Evolutionary conservation across 257 asterid species (phyloP).

Genomic region (Perilla frutescens): DNA sequence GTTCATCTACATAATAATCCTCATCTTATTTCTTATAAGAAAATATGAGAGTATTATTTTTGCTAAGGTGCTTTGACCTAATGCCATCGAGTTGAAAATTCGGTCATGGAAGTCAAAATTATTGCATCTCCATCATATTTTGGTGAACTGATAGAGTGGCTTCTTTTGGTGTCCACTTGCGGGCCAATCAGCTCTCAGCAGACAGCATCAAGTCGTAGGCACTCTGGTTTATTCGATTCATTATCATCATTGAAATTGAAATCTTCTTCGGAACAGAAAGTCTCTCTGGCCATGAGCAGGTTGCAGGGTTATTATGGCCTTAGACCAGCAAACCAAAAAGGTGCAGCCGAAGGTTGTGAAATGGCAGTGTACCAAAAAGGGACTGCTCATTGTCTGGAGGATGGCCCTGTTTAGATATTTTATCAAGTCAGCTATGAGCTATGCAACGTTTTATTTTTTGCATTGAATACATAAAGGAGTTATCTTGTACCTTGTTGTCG

Average conservation of each 20-base stretch:
- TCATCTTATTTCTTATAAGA: too few species aligned
- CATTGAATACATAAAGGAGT: not conserved
- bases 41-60: not conserved
- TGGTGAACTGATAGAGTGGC: constrained; percentile 8
- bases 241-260: constrained; percentile 72
- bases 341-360: constrained; percentile 57
- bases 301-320: constrained; percentile 68
- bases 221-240: constrained; percentile 76
- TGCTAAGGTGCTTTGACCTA: not conserved
- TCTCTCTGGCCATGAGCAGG: constrained; percentile 68
- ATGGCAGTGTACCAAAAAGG: constrained; percentile 62
- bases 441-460: too few species aligned
- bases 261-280: constrained; percentile 57
- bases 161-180: constrained; percentile 42
- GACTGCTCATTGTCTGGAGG: constrained; percentile 55
- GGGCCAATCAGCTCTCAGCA: constrained; percentile 66
- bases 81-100: constrained; percentile 27
- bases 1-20: not conserved
- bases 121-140: not conserved
- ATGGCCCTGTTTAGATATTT: constrained; percentile 43
- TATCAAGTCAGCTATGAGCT: not conserved
- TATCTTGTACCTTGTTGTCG: not conserved
- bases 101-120: not conserved
- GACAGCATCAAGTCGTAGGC: constrained; percentile 51
- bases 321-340: constrained; percentile 43